Percentiles rank a stretch among this genome's conserved stretches.
phyloP scores from a whole-genome alignment of 768 basidiomycete species.

The Leccinum boreale region DNA sequence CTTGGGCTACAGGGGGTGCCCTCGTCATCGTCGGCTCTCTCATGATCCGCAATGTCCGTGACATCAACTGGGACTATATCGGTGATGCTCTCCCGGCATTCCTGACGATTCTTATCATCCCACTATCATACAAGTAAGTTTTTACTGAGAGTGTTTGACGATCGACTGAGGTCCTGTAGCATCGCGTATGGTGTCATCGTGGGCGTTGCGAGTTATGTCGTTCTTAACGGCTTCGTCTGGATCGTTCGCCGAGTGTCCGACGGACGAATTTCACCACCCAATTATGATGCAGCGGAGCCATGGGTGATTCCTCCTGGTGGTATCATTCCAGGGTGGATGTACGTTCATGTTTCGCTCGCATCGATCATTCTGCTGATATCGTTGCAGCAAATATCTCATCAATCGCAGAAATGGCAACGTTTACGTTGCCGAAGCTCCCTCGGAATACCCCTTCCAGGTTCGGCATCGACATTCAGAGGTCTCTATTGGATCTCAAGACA shows the following conservation, averaged over 20 bases:
- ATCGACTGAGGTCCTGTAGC: conserved; percentile 36
- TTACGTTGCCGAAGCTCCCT: neutral
- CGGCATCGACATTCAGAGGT: conserved; percentile 30
- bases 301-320: conserved; percentile 74
- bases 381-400: conserved; percentile 26
- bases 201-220: conserved; percentile 65
- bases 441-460: conserved; percentile 31
- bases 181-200: conserved; percentile 90
- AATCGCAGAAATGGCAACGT: conserved; percentile 1
- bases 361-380: neutral
- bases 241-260: conserved; percentile 49
- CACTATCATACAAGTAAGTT: conserved; percentile 70
- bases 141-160: neutral
- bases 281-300: conserved; percentile 59
- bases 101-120: conserved; percentile 76
- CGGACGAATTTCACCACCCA: conserved; percentile 63
- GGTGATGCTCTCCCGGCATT: conserved; percentile 88
- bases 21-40: conserved; percentile 83
- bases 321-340: conserved; percentile 69
- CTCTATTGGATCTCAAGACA: conserved; percentile 33
- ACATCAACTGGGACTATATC: conserved; percentile 88
- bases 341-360: conserved; percentile 21
- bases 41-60: conserved; percentile 84
- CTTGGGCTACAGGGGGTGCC: conserved; percentile 87
- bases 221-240: conserved; percentile 71